Percentiles rank a stretch among this genome's conserved stretches.
phyloP scores from a whole-genome alignment of 2,329 filamentous ascomycete species.

The Hirsutella rhossiliensis region DNA sequence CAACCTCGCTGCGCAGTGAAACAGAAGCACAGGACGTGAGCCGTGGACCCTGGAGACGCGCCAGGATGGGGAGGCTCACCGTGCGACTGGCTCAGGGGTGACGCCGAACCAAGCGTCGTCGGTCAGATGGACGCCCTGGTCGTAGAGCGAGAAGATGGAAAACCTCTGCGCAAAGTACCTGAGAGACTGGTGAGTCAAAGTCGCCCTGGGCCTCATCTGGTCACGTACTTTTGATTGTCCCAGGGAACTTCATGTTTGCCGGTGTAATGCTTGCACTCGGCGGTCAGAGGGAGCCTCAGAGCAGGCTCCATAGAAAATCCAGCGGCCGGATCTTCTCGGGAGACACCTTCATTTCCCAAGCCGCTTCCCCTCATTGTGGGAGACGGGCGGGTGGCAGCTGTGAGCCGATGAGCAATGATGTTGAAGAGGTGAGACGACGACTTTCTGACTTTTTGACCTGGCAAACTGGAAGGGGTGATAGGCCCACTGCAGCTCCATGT shows the following conservation, averaged over 20 bases:
- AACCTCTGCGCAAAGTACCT: constrained; percentile 90
- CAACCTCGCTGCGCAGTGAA: constrained; percentile 17
- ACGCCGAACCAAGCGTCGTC: constrained; percentile 95
- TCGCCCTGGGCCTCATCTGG: neutral
- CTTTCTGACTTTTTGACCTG: too few relatives aligned
- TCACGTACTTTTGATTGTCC: constrained; percentile 68
- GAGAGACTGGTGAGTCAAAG: neutral
- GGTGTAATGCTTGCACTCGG: constrained; percentile 65
- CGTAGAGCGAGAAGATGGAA: constrained; percentile 76
- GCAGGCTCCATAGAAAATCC: constrained; percentile 27
- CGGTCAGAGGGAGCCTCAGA: constrained; percentile 38
- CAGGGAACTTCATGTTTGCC: constrained; percentile 59
- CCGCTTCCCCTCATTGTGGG: neutral
- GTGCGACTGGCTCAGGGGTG: constrained; percentile 83
- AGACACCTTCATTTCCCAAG: neutral
- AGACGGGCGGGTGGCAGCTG: neutral
- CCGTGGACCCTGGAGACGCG: neutral
- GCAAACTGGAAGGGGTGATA: too few relatives aligned
- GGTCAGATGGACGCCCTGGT: constrained; percentile 81
- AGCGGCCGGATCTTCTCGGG: neutral
- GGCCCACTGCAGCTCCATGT: too few relatives aligned
- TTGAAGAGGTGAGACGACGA: too few relatives aligned
- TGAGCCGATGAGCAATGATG: too few relatives aligned
- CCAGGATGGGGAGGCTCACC: constrained; percentile 34
- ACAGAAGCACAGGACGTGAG: neutral